Evolutionary conservation across 805 yeast genomes (phyloP), one percentile per base, ranked within the genome.

Genomic region (Ogataea paraovalis): DNA sequence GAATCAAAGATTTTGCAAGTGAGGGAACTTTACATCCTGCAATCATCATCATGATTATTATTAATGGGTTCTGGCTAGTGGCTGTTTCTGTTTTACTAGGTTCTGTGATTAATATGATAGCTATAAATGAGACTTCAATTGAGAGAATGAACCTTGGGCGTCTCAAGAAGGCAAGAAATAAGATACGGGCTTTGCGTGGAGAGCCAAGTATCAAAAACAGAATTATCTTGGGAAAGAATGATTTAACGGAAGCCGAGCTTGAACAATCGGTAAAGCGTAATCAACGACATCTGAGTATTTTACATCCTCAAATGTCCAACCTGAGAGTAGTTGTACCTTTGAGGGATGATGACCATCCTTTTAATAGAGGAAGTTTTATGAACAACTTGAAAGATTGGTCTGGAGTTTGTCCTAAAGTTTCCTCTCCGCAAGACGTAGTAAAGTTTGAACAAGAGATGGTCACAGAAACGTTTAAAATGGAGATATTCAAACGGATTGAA

Each of bases 121-220:
- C 53, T 2, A 49, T 50, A 7, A 83, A 85, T 54, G 65, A 72
- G 48, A 78, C 87, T 0, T 75, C 89, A 0, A 58, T 87, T 52
- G 82, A 78, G 32, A 59, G 83, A 36, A 65, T 56, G 18, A 49
- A 56, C 9, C 16, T 41, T n/a, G 44, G 23, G 39, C 54, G 21
- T 39, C 43, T 46, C 51, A 54, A 38, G 14, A 50, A 37, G 19
- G 42, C 18, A 46, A 40, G 41, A n/a, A n/a, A 44, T 18, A 41
- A 72, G 14, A 51, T 67, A 28, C 67, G 23, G 12, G 19, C 12
- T 9, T 13, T 22, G 5, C 27, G n/a, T 4, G n/a, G 30, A 30
- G 8, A 18, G 25, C 8, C 22, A n/a, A 23, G 32, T 23, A 8
- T 25, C 30, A 23, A n/a, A 9, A 23, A 16, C 14, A 67, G 38